A percentile compares a stretch with the other conserved stretches of the same genome.
Conservation (phyloP, 306 rosid genomes). For the Prunus mongolica region DNA sequence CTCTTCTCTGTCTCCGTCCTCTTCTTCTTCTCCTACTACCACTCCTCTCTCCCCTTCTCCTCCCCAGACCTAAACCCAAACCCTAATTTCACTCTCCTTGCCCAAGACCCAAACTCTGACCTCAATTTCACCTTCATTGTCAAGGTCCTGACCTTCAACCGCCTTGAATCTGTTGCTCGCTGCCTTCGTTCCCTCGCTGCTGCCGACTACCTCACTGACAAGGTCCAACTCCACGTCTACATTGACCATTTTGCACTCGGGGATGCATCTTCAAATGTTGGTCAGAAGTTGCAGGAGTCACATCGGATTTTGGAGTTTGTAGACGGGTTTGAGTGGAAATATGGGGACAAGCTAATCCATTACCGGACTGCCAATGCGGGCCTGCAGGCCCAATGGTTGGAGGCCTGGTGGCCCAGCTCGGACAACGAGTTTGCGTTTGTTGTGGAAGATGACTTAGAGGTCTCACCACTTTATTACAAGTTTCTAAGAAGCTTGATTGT, state of each 20-base stretch:
- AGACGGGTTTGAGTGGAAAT: conserved; percentile 67
- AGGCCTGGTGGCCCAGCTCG: conserved; percentile 94
- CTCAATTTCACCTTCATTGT: conserved; percentile 52
- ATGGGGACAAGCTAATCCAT: conserved; percentile 73
- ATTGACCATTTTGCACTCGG: conserved; percentile 52
- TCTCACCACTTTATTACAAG: conserved; percentile 76
- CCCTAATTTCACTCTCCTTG: conserved; percentile 34
- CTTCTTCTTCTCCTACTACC: conserved; percentile 35
- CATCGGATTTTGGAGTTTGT: conserved; percentile 59
- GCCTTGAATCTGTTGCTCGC: conserved; percentile 68
- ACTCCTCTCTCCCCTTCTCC: conserved; percentile 12
- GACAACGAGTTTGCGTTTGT: conserved; percentile 76
- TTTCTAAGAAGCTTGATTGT: conserved; percentile 58
- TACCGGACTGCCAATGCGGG: conserved; percentile 78
- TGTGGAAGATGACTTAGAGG: conserved; percentile 92
- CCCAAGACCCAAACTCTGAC: conserved; percentile 10
- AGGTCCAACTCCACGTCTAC: conserved; percentile 67
- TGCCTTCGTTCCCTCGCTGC: conserved; percentile 82
- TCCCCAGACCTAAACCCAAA: conserved; percentile 24
- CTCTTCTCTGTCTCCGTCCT: conserved; percentile 32
- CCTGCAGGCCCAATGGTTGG: conserved; percentile 97
- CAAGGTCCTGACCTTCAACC: conserved; percentile 77
- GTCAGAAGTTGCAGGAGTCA: conserved; percentile 44
- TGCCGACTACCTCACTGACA: conserved; percentile 80
- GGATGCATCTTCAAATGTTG: conserved; percentile 28